These are phyloP conservation scores for Dactylonectria macrodidyma DNA, from an alignment of 2,329 filamentous ascomycete species.

Conservation along the genomic window DNA sequence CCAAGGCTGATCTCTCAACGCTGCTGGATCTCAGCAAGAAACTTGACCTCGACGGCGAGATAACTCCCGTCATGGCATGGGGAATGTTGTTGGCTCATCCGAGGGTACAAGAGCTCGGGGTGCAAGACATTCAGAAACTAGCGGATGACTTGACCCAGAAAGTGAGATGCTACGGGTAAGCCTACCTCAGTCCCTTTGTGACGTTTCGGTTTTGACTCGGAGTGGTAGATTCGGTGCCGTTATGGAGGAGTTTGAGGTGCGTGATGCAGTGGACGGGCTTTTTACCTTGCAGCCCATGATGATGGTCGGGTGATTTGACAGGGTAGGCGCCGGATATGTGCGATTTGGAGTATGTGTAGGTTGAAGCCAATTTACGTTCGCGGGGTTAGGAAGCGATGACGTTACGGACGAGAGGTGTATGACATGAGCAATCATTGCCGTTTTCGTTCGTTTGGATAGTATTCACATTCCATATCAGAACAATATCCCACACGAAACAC, in stretches of 20 bases:
- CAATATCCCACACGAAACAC: not conserved
- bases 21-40: slow-evolving; percentile 87
- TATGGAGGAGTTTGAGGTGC: slow-evolving; percentile 78
- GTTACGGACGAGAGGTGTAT: not conserved
- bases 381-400: slow-evolving; percentile 9
- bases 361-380: slow-evolving; percentile 8
- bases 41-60: slow-evolving; percentile 88
- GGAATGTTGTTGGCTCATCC: slow-evolving; percentile 83
- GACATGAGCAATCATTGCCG: not conserved
- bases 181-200: slow-evolving; percentile 37
- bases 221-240: slow-evolving; percentile 71
- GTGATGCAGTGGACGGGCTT: slow-evolving; percentile 82
- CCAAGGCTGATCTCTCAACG: slow-evolving; percentile 82
- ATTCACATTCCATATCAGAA: not conserved
- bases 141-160: slow-evolving; percentile 83
- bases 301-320: slow-evolving; percentile 13
- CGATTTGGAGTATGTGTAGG: slow-evolving; percentile 14
- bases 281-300: slow-evolving; percentile 41
- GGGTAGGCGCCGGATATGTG: not conserved
- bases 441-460: not conserved
- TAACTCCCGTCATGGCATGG: slow-evolving; percentile 97
- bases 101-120: slow-evolving; percentile 75
- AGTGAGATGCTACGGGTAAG: slow-evolving; percentile 92
- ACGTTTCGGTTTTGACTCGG: slow-evolving; percentile 16
- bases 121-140: slow-evolving; percentile 79